A percentile compares a stretch with the other conserved stretches of the same genome.
phyloP scores from a whole-genome alignment of 495 filamentous ascomycete species.

The Penicillium paradoxum region DNA sequence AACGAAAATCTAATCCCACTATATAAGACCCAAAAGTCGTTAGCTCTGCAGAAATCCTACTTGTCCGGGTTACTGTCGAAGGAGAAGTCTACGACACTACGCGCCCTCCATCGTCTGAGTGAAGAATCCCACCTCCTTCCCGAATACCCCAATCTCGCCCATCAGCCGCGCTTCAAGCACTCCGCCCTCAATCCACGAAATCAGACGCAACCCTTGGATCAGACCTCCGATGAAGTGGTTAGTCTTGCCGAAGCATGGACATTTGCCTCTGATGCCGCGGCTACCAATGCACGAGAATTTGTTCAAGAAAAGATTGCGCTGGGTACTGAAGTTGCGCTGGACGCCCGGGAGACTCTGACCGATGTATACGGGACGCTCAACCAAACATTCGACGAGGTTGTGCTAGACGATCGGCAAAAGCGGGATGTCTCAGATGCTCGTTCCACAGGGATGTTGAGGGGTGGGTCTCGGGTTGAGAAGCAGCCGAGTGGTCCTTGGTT shows the following conservation, averaged over 20 bases:
- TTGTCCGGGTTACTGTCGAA: slow-evolving; percentile 52
- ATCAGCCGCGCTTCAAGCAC: slow-evolving; percentile 42
- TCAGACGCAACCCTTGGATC: slow-evolving; percentile 12
- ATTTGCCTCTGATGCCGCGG: slow-evolving; percentile 44
- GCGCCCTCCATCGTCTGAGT: slow-evolving; percentile 53
- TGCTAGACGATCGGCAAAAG: slow-evolving; percentile 16
- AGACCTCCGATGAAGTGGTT: slow-evolving; percentile 29
- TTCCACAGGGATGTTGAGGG: slow-evolving; percentile 17
- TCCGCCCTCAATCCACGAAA: slow-evolving; percentile 28
- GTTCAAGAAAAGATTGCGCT: slow-evolving; percentile 35
- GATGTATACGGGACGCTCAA: slow-evolving; percentile 34
- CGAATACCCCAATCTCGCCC: slow-evolving; percentile 50
- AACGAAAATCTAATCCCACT: slow-evolving; percentile 51
- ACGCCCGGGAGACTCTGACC: slow-evolving; percentile 28
- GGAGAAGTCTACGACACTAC: slow-evolving; percentile 54
- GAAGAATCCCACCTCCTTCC: slow-evolving; percentile 69
- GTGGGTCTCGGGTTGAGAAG: slow-evolving; percentile 23
- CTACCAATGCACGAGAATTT: slow-evolving; percentile 28
- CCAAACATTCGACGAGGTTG: slow-evolving; percentile 30
- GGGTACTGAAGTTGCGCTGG: slow-evolving; percentile 29
- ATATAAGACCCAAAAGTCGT: slow-evolving; percentile 55
- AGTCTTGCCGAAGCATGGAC: slow-evolving; percentile 43
- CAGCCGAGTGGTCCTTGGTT: slow-evolving; percentile 36
- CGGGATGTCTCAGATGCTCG: slow-evolving; percentile 26
- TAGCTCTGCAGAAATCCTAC: slow-evolving; percentile 62